A percentile compares a stretch with the other conserved stretches of the same genome.
phyloP scores from a whole-genome alignment of 73 alveolate genomes.

The Stentor coeruleus region DNA sequence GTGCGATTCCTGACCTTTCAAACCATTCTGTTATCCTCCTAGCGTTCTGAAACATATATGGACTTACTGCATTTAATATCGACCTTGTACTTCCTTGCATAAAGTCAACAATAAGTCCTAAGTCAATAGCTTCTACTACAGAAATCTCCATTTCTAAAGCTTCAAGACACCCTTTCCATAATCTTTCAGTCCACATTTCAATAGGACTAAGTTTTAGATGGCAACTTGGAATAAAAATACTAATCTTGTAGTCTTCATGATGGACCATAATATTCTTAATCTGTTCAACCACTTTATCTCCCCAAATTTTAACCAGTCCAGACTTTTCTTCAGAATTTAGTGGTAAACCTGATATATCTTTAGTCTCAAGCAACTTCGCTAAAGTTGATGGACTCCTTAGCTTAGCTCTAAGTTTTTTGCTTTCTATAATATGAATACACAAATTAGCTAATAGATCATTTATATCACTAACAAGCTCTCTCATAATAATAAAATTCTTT shows the following conservation, averaged over 20 bases:
- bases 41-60: neutral
- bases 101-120: slow-evolving; percentile 15
- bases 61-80: neutral
- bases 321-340: neutral
- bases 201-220: neutral
- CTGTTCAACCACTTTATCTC: neutral
- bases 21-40: neutral
- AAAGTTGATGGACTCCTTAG: neutral
- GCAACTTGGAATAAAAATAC: neutral
- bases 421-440: slow-evolving; percentile 6
- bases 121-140: neutral
- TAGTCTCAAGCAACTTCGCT: neutral
- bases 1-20: neutral
- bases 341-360: neutral
- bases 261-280: neutral
- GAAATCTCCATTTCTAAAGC: neutral
- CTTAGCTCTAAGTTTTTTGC: neutral
- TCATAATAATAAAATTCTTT: neutral
- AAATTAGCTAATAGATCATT: neutral
- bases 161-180: slow-evolving; percentile 4
- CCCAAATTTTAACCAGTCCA: slow-evolving; percentile 12
- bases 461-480: slow-evolving; percentile 10
- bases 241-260: slow-evolving; percentile 12
- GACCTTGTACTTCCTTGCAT: slow-evolving; percentile 21
- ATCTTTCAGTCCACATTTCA: slow-evolving; percentile 6